Evolutionary conservation across 495 filamentous ascomycete genomes (phyloP).

Genomic region (Penicillium soppii): DNA sequence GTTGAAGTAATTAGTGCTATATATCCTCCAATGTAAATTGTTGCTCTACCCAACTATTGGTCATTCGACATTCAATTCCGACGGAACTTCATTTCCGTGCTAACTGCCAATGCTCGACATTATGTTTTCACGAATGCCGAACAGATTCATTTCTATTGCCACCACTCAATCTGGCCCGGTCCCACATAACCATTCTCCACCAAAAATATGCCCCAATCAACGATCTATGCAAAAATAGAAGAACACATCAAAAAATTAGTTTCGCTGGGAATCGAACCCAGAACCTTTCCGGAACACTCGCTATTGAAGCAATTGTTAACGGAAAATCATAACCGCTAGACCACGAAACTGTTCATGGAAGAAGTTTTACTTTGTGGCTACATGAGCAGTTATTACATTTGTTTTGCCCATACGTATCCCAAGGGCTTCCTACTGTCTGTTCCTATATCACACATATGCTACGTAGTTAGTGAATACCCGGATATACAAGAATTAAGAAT

Average conservation of each 20-base stretch:
- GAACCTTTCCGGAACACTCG: constrained; percentile 18
- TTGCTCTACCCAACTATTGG: too few species aligned
- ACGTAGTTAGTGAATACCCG: too few species aligned
- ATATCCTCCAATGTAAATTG: not conserved
- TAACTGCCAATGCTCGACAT: too few species aligned
- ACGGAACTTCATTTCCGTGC: too few species aligned
- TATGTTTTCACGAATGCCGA: too few species aligned
- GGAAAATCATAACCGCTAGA: constrained; percentile 15
- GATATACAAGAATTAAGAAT: too few species aligned
- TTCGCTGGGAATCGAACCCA: constrained; percentile 24
- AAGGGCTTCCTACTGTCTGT: too few species aligned
- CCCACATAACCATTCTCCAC: not conserved
- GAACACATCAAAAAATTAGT: constrained; percentile 21
- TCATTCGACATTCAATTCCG: too few species aligned
- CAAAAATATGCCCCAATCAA: not conserved
- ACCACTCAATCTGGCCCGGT: too few species aligned
- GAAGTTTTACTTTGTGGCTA: not conserved
- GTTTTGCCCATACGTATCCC: too few species aligned
- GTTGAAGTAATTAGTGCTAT: constrained; percentile 16
- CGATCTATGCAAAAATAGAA: not conserved
- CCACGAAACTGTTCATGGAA: constrained; percentile 5
- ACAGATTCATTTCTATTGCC: too few species aligned
- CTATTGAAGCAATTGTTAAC: constrained; percentile 6
- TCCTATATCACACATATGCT: too few species aligned
- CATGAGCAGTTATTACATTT: not conserved